These are phyloP conservation scores for Abrus precatorius DNA, from an alignment of 306 rosid species.

Conservation along the genomic window DNA sequence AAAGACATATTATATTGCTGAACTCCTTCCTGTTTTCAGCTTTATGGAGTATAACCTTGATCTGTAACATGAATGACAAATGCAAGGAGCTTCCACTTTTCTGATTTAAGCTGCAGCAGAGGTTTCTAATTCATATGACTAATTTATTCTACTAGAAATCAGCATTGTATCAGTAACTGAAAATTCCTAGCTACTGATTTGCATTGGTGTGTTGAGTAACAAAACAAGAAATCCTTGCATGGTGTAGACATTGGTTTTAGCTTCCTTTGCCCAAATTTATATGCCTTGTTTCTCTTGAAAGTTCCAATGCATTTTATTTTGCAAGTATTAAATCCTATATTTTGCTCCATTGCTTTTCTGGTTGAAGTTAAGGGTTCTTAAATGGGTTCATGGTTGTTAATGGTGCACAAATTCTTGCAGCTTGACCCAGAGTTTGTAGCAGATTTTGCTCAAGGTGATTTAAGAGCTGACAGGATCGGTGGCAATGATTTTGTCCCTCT, in stretches of 20 bases:
- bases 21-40: neutral
- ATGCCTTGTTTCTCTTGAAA: conserved; percentile 22
- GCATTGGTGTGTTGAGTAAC: neutral
- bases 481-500: conserved; percentile 34
- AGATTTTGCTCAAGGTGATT: conserved; percentile 78
- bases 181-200: conserved; percentile 3
- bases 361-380: conserved; percentile 33
- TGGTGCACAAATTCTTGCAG: conserved; percentile 65
- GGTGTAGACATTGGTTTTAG: conserved; percentile 24
- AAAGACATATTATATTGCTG: neutral
- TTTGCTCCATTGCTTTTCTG: neutral
- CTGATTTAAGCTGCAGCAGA: conserved; percentile 15
- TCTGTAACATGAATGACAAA: conserved; percentile 4
- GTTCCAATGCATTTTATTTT: neutral
- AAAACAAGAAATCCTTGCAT: conserved; percentile 1
- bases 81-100: neutral
- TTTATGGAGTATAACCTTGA: neutral
- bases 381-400: conserved; percentile 37
- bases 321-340: neutral
- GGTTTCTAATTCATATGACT: conserved; percentile 14
- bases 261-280: neutral
- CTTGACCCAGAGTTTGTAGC: conserved; percentile 73
- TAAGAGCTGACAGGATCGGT: conserved; percentile 57
- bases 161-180: conserved; percentile 11
- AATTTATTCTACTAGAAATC: neutral